Evolutionary conservation across 2,329 filamentous ascomycete species (phyloP).

Genomic region (Aspergillus persii): DNA sequence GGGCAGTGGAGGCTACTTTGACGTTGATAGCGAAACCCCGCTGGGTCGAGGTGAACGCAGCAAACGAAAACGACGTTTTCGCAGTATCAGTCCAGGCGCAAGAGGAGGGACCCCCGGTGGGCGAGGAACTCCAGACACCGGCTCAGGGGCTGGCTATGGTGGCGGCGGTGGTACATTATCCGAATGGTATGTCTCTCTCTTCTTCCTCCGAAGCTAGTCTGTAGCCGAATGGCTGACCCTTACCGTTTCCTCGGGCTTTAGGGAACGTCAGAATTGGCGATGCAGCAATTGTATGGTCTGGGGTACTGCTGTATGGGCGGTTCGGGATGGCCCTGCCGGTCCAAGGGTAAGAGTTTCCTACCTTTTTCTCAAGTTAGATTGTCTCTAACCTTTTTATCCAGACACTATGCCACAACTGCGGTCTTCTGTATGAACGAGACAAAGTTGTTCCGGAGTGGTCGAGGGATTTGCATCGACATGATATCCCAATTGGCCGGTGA

Average conservation of each 20-base stretch:
- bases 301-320: constrained; percentile 90
- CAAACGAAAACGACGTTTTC: constrained; percentile 92
- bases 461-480: constrained; percentile 62
- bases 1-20: constrained; percentile 56
- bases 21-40: constrained; percentile 65
- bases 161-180: constrained; percentile 63
- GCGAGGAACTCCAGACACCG: constrained; percentile 73
- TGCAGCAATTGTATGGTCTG: constrained; percentile 85
- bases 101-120: constrained; percentile 65
- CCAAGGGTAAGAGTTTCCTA: constrained; percentile 63
- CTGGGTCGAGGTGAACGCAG: constrained; percentile 90
- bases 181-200: constrained; percentile 51
- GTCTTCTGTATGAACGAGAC: constrained; percentile 82
- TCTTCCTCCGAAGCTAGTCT: neutral
- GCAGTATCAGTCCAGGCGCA: constrained; percentile 79
- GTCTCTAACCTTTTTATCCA: constrained; percentile 36
- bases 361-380: neutral
- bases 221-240: constrained; percentile 5
- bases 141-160: constrained; percentile 66
- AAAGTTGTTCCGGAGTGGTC: constrained; percentile 77
- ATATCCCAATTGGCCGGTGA: constrained; percentile 36
- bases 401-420: constrained; percentile 92
- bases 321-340: constrained; percentile 83
- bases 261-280: constrained; percentile 79
- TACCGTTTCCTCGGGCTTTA: constrained; percentile 21